Evolutionary conservation across 768 basidiomycete genomes (phyloP), one percentile per base, ranked within the genome.

Genomic region (Tremella fuciformis): DNA sequence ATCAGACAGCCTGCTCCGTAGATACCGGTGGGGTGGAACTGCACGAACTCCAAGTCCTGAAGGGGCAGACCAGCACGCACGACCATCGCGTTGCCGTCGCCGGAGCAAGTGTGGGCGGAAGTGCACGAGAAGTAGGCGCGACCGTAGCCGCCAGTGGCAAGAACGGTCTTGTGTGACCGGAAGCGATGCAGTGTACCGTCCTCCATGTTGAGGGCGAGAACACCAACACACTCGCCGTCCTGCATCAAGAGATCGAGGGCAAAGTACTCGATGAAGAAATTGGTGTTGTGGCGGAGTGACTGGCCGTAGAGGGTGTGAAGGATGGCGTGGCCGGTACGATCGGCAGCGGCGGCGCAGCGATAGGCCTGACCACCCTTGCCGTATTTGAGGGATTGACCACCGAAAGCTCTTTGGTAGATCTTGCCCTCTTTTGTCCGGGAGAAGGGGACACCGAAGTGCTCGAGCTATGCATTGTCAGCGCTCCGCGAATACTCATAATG

Each of bases 221-320:
- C 96, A 80, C 96, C 96, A 58, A 99, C 93, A 81, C 96, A 99
- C 79, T 97, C 91, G 68, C 93, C 96, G 63, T 88, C 91, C 77
- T 98, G 83, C 96, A 99, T 99, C 77, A 99, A 91, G 60, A 99
- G 81, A 77, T 99, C 96, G 57, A 94, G 84, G n/a, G 94, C 96
- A 77, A 99, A 98, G 80, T 94, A 99, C 78, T 99, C 96, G 78
- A 99, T 98, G 82, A 99, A 99, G 80, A 97, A 99, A 80, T 98
- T 94, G 77, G 96, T 98, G 82, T 98, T 87, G 82, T 99, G 96
- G 58, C 91, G 88, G 60, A 99, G 85, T 58, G 94, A 98, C 81
- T 99, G 96, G 67, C 96, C 96, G 72, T 99, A 99, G 56, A 99
- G 89, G 8, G 94, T 97, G 82, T 99, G 96, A 44, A 99, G 85